Conservation (phyloP, 2,329 filamentous ascomycete genomes). For the Alternaria angustiovoidea region DNA sequence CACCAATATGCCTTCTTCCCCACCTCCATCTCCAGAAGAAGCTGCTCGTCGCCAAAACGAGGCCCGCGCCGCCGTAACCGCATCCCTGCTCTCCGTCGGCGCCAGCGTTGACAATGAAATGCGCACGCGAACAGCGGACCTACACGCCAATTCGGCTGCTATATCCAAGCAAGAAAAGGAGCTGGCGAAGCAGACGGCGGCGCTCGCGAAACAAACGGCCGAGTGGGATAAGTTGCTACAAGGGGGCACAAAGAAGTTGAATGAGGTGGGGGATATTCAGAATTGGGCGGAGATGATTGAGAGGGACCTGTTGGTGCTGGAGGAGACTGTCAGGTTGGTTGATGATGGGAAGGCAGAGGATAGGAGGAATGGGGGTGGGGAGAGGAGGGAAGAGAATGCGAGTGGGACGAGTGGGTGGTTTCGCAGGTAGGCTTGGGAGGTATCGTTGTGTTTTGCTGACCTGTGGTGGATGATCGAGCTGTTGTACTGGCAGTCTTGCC, state of each 20-base stretch:
- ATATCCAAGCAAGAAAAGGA: slow-evolving; percentile 74
- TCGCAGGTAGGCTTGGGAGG: neutral
- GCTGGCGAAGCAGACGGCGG: slow-evolving; percentile 67
- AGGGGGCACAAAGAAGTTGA: slow-evolving; percentile 70
- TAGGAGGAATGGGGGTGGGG: slow-evolving; percentile 21
- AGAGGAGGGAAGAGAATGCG: slow-evolving; percentile 29
- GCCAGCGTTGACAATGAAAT: slow-evolving; percentile 75
- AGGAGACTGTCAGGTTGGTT: slow-evolving; percentile 51
- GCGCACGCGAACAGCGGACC: slow-evolving; percentile 69
- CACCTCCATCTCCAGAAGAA: slow-evolving; percentile 29
- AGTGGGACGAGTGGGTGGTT: slow-evolving; percentile 41
- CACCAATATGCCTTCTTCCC: slow-evolving; percentile 41
- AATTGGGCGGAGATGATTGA: slow-evolving; percentile 87
- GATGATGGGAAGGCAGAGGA: slow-evolving; percentile 30
- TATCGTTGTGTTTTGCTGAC: neutral
- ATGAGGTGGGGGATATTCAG: slow-evolving; percentile 82
- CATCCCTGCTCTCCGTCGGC: slow-evolving; percentile 64
- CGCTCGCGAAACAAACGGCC: slow-evolving; percentile 69
- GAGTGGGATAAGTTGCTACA: slow-evolving; percentile 70
- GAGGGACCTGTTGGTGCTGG: slow-evolving; percentile 51
- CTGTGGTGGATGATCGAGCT: neutral
- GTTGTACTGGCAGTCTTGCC: neutral
- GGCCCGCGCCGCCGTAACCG: slow-evolving; percentile 61
- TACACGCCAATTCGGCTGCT: slow-evolving; percentile 73
- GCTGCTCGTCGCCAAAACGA: slow-evolving; percentile 53